phyloP scores from a whole-genome alignment of 768 basidiomycete genomes.

The Tricholoma matsutake region DNA sequence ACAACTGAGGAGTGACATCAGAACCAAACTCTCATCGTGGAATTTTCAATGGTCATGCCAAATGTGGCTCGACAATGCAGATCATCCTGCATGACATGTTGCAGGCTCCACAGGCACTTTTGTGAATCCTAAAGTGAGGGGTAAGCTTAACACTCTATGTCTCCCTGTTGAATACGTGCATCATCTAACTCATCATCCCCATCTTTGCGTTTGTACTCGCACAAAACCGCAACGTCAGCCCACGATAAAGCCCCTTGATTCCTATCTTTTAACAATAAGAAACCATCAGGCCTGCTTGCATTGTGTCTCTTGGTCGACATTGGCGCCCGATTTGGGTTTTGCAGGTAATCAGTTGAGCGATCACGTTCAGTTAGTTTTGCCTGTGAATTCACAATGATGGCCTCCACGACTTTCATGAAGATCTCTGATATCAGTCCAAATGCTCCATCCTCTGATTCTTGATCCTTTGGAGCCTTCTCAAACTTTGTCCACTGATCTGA shows the following conservation, averaged over 20 bases:
- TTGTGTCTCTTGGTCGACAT: neutral
- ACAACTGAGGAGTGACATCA: neutral
- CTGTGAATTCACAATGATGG: neutral
- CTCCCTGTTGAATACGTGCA: neutral
- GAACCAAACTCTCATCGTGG: neutral
- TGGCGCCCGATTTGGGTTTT: neutral
- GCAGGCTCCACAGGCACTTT: neutral
- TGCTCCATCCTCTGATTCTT: neutral
- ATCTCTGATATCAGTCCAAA: neutral
- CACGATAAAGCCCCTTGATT: neutral
- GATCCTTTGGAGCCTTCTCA: neutral
- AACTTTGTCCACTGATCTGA: neutral
- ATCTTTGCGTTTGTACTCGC: neutral
- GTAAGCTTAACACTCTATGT: neutral
- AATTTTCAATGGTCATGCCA: neutral
- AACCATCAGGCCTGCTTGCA: neutral
- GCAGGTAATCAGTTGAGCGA: neutral
- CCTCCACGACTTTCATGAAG: neutral
- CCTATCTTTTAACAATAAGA: neutral
- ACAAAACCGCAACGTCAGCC: neutral
- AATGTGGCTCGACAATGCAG: neutral
- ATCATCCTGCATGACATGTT: neutral
- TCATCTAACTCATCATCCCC: neutral
- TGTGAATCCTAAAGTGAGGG: neutral
- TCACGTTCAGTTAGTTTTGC: neutral